Conservation (phyloP, 768 basidiomycete genomes). For the Grammothele lineata region DNA sequence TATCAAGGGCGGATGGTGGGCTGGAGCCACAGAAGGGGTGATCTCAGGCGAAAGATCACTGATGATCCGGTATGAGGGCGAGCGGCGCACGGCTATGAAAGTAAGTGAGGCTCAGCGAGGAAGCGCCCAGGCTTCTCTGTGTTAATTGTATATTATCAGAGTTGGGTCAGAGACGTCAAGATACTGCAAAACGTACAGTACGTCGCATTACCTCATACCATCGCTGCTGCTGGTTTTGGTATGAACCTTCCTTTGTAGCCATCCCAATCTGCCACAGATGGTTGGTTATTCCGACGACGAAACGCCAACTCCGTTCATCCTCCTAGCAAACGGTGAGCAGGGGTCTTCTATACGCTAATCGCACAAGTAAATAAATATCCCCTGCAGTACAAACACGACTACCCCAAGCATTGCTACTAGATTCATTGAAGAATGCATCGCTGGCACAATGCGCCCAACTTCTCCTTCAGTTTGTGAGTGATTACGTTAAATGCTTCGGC, state of each 20-base stretch:
- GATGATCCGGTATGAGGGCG: slow-evolving; percentile 42
- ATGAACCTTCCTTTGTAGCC: too few species aligned
- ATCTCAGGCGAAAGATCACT: slow-evolving; percentile 36
- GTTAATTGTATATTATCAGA: too few species aligned
- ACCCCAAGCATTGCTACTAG: slow-evolving; percentile 36
- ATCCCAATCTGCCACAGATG: slow-evolving; percentile 52
- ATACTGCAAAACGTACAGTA: slow-evolving; percentile 47
- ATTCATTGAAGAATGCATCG: slow-evolving; percentile 32
- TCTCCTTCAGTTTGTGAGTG: slow-evolving; percentile 31
- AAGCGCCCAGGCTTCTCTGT: too few species aligned
- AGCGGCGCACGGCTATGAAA: slow-evolving; percentile 28
- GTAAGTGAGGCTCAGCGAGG: too few species aligned
- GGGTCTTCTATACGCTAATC: not conserved
- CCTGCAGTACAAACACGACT: slow-evolving; percentile 37
- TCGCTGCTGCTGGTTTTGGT: not conserved
- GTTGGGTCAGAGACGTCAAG: slow-evolving; percentile 49
- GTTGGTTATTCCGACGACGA: slow-evolving; percentile 44
- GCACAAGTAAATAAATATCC: too few species aligned
- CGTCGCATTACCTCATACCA: too few species aligned
- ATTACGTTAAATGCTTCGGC: too few species aligned
- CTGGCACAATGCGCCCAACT: slow-evolving; percentile 34
- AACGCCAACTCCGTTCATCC: slow-evolving; percentile 44
- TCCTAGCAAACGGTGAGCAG: slow-evolving; percentile 43
- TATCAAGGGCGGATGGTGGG: slow-evolving; percentile 46
- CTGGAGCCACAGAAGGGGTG: slow-evolving; percentile 37